Evolutionary conservation across 768 basidiomycete genomes (phyloP), one percentile per base, ranked within the genome.

Genomic region (Mycena vulgaris): DNA sequence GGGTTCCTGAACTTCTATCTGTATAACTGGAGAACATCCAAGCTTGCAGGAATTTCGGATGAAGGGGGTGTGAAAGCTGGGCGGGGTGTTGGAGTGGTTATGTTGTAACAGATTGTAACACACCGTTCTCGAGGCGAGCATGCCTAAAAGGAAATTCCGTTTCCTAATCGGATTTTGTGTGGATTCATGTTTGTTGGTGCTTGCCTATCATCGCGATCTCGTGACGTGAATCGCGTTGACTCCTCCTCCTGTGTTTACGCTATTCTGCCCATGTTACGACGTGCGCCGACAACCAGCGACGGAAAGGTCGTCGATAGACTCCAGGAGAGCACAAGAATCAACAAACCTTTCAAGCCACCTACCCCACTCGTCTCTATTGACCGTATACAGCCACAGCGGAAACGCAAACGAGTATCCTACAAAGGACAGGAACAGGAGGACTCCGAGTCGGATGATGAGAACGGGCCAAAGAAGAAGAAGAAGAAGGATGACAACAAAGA

Each of bases 1-100:
- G 98, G 98, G 2, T 88, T 92, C 79, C 86, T 99, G 60, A 95
- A 97, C 80, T 97, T 90, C 78, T 97, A 97, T 78, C 79, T 97
- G 66, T 98, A 98, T 83, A 99, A 99, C 81, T 99, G 96, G 95
- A 88, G 93, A 68, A 97, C 95, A 16, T 82, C 89, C 17, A 87
- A 90, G 2, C 83, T 99, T 65, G 90, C 95, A 42, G 97, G 97
- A 51, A 78, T 93, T 77, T 84, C 82, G 39, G 71, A 84, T 16
- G 83, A 86, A n/a, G 89, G 80, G 2, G 87, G 77, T 39, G 81
- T 84, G 17, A 79, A 85, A n/a, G 84, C 89, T n/a, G 95, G 95
- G 49, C 88, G 83, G 77, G 96, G 95, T 6, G 87, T 99, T 59
- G 96, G 95, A 4, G 91, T 99, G 21, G 96, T 98, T 42, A 99